Percentiles rank a stretch among this genome's conserved stretches.
phyloP scores from a whole-genome alignment of 164 flowering plant species.

The Stephania cephalantha region DNA sequence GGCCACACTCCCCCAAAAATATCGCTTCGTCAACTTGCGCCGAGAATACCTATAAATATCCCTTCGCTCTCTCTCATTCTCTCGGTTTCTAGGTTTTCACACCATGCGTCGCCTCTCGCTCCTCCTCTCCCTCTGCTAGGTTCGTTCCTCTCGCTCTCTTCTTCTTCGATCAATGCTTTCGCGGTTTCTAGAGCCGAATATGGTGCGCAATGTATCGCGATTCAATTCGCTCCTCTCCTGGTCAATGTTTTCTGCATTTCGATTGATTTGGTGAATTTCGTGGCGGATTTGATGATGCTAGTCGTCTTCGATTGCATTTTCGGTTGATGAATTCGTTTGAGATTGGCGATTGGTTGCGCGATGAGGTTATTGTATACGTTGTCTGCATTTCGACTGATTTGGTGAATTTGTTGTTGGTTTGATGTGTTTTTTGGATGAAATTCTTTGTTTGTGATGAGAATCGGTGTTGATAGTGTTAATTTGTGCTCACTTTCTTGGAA shows the following conservation, averaged over 20 bases:
- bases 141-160: background rate
- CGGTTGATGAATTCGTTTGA: background rate
- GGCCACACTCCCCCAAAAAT: background rate
- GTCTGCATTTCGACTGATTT: background rate
- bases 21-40: background rate
- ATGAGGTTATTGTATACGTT: background rate
- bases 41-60: no score
- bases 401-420: background rate
- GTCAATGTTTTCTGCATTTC: background rate
- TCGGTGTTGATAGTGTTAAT: background rate
- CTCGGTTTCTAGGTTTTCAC: no score
- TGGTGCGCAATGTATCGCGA: background rate
- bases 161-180: background rate
- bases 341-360: background rate
- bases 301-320: background rate
- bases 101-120: background rate
- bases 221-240: no score
- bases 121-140: background rate
- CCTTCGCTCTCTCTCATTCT: no score
- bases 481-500: background rate
- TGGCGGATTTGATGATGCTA: background rate
- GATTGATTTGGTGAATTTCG: background rate
- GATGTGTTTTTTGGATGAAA: background rate
- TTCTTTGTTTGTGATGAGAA: background rate
- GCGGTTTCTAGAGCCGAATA: background rate